Conservation (phyloP, 176 grass and related monocot species). For the Bothriochloa decipiens region DNA sequence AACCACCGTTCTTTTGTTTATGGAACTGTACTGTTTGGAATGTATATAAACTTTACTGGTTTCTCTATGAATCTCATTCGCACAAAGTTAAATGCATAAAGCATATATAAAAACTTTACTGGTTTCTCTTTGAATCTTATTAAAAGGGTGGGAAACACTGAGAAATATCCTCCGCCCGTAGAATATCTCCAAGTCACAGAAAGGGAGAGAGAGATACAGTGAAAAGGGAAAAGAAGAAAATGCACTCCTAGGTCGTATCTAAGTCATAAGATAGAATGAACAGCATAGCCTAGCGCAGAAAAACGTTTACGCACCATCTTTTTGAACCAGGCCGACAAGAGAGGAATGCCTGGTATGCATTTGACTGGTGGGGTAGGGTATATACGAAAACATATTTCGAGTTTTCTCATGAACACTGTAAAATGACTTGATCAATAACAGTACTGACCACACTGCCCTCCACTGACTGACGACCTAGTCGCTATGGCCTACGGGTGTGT, state of each 20-base stretch:
- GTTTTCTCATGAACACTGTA: conserved; percentile 18
- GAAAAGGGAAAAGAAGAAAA: neutral
- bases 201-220: conserved; percentile 9
- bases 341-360: conserved; percentile 20
- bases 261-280: conserved; percentile 16
- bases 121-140: no score
- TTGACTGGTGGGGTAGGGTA: conserved; percentile 37
- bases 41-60: no score
- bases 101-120: no score
- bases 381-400: conserved; percentile 22
- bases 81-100: no score
- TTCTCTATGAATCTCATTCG: no score
- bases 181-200: conserved; percentile 24
- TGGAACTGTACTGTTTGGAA: neutral
- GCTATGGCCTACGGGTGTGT: neutral
- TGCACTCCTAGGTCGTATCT: neutral
- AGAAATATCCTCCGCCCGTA: neutral
- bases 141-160: neutral
- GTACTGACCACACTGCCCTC: conserved; percentile 41
- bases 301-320: neutral
- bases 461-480: conserved; percentile 30
- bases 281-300: conserved; percentile 27
- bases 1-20: neutral
- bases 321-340: conserved; percentile 28
- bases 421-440: conserved; percentile 49